Evolutionary conservation across 73 alveolate genomes (phyloP).

Genomic region (Paramecium primaurelia): DNA sequence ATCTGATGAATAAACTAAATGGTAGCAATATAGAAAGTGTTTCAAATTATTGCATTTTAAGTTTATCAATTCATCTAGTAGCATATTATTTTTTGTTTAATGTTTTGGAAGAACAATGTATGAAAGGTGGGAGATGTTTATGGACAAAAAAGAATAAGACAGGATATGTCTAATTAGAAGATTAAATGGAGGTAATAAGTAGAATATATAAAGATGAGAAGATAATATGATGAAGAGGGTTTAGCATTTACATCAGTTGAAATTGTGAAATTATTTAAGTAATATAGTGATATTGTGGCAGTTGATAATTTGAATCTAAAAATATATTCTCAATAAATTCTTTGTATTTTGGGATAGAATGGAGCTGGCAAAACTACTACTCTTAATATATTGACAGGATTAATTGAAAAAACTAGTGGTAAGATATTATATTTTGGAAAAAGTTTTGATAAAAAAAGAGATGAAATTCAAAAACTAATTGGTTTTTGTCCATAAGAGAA

Average conservation of each 20-base stretch:
- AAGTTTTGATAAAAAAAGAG: conserved; percentile 67
- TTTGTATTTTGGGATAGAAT: conserved; percentile 97
- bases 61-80: not conserved
- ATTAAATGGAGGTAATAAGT: not conserved
- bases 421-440: conserved; percentile 63
- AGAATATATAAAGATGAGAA: not conserved
- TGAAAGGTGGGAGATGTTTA: not conserved
- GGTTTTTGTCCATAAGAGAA: conserved; percentile 99
- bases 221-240: not conserved
- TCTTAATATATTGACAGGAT: conserved; percentile 86
- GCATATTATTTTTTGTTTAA: not conserved
- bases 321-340: conserved; percentile 87
- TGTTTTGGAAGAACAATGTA: not conserved
- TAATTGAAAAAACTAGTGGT: conserved; percentile 69
- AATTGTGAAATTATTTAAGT: not conserved
- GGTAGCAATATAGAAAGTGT: not conserved
- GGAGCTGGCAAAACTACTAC: conserved; percentile 99
- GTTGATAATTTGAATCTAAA: conserved; percentile 62
- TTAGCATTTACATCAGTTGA: not conserved
- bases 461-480: conserved; percentile 74
- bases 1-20: not conserved
- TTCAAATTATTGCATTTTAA: not conserved
- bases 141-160: not conserved
- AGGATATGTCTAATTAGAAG: not conserved
- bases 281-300: not conserved